Base-by-base conservation (phyloP, 257 asterid species). In the Prunella vulgaris region DNA sequence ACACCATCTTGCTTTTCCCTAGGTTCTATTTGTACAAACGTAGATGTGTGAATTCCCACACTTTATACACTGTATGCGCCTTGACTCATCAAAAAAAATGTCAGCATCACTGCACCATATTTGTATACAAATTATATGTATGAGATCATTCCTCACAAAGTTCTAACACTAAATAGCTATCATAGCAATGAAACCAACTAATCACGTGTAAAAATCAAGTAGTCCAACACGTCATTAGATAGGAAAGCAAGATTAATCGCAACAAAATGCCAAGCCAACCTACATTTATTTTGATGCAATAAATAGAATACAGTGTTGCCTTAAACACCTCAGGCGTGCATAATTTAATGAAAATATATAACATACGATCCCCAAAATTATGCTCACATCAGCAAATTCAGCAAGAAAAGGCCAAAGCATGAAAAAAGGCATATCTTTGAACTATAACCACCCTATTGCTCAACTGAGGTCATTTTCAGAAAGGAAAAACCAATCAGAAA, bases 1-100 rank as follows among this genome's bases (percentile, higher is more conserved):
- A 59, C 99, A 93, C 99, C 99, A 94, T 85, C 99, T 87, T 62
- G 99, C 96, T 83, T 91, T 94, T 66, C 87, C 88, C 79, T 94
- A 87, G 53, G 89, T 78, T 85, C 97, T 84, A 61, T 80, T 89
- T 15, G 99, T 94, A 83, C 97, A 94, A 77, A 89, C 84, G 97
- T 97, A 94, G 69, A 94, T 79, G 81, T 94, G 99, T 1, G 96
- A 89, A 74, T 84, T 84, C 42, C 97, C 95, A 83, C 99, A 94
- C 80, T 94, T 94, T 27, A 97, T 94, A 89, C 99, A 94, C 74
- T 94, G 97, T 79, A 94, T 89, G 66, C 93, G 89, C 80, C 97
- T 87, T 1, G 99, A 94, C 77, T 91, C 99, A 81, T 93, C 95
- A 49, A 93, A 79, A 79, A 84, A 88, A 73, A 84, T 87, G 79